Evolutionary conservation across 768 basidiomycete genomes (phyloP).

Genomic region (Leccinum fibrillosum): DNA sequence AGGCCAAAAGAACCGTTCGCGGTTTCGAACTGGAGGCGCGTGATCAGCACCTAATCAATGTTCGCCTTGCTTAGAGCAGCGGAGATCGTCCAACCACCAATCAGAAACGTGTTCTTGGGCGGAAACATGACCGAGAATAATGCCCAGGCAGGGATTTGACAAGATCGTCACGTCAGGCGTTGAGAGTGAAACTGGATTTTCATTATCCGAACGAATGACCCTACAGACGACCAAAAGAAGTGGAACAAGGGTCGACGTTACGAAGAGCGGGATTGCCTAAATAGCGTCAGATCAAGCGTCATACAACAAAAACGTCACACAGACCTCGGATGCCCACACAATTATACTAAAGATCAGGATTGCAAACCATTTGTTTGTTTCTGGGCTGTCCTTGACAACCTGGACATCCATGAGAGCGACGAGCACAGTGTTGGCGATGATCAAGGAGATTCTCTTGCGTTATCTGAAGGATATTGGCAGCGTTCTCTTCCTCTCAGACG

Average conservation of each 20-base stretch:
- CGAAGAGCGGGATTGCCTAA: slow-evolving; percentile 94
- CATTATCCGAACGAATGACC: no score
- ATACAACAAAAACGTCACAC: neutral
- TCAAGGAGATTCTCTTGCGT: slow-evolving; percentile 54
- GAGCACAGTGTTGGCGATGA: slow-evolving; percentile 55
- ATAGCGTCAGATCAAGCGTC: neutral
- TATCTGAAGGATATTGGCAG: slow-evolving; percentile 15
- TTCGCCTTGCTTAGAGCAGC: no score
- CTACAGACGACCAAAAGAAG: no score
- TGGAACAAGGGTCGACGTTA: slow-evolving; percentile 55
- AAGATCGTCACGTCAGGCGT: no score
- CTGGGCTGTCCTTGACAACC: slow-evolving; percentile 33
- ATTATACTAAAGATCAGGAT: slow-evolving; percentile 87
- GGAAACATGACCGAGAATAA: no score
- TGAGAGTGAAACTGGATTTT: no score
- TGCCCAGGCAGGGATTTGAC: no score
- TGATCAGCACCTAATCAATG: no score
- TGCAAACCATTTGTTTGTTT: slow-evolving; percentile 60
- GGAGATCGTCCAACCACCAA: no score
- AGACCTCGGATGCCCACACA: slow-evolving; percentile 93
- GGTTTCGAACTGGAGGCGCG: no score
- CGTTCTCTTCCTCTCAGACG: slow-evolving; percentile 31
- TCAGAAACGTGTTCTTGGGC: no score
- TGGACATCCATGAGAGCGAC: slow-evolving; percentile 54
- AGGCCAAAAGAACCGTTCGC: no score